Evolutionary conservation across 176 grass and related monocot genomes (phyloP), one percentile per base, ranked within the genome.

Genomic region (Chloris gayana): DNA sequence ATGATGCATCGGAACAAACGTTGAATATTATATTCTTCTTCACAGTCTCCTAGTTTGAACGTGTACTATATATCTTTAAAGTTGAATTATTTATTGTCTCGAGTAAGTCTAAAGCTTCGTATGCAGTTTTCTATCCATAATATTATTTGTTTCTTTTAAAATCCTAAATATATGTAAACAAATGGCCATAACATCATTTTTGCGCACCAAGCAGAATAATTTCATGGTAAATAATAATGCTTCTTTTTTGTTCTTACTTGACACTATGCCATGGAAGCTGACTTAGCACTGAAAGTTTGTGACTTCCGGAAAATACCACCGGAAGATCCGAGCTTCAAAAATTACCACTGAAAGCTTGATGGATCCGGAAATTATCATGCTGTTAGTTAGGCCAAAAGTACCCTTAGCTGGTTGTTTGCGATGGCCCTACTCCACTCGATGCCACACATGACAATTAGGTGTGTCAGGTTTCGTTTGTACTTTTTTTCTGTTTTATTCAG

Each of bases 81-180:
- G 68, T 46, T 58, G 15, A 11, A 35, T 80, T 21, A 6, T 3
- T 56, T 30, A 7, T 67, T 17, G 22, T 59, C 24, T 29, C 29
- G 7, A 56, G 13, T 57, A 56, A 66, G 9, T 22, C 60, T 87
- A 58, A 82, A 57, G n/a, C n/a, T 72, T 83, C 10, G 26, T 82
- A 66, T 78, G 57, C 61, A 66, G 24, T 79, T 32, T 85, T n/a
- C 42, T 25, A 25, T 66, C 30, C 56, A 66, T 68, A 58, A 21
- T 54, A 80, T 21, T 69, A 18, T 49, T 14, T 33, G 9, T 71
- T 83, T 4, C 67, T 57, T 17, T 69, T 32, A 64, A 82, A 33
- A 41, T 70, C 31, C 26, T 64, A 32, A 77, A 64, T 64, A 32
- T 5, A 2, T 56, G 21, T 26, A 75, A 3, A 82, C 58, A 70